Conservation (phyloP, 2,329 filamentous ascomycete species). For the Paracoccidioides brasiliensis region DNA sequence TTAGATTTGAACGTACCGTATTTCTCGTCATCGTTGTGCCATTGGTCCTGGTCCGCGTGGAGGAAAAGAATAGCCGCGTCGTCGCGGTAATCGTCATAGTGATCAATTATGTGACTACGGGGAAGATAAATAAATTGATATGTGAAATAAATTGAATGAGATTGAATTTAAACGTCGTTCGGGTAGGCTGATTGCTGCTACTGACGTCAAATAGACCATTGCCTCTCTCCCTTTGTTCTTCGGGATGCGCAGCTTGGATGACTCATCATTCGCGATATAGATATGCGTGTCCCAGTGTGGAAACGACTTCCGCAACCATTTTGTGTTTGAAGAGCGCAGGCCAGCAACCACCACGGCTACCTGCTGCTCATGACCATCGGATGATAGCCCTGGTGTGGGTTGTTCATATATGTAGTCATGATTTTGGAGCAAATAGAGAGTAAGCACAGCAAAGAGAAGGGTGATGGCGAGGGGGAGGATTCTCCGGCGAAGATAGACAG, state of each 20-base stretch:
- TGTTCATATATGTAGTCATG: not conserved
- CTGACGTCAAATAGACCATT: constrained; percentile 37
- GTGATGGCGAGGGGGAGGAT: not conserved
- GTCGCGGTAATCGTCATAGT: constrained; percentile 34
- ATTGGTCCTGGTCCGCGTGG: constrained; percentile 23
- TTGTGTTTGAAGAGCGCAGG: not conserved
- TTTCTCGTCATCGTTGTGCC: constrained; percentile 4
- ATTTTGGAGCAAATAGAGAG: not conserved
- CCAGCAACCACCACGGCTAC: constrained; percentile 1
- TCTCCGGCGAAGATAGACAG: not conserved
- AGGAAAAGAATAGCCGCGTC: constrained; percentile 33
- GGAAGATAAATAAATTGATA: not conserved
- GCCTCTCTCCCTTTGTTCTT: constrained; percentile 40
- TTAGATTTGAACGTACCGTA: not conserved
- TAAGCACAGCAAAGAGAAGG: not conserved
- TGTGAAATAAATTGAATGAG: not conserved
- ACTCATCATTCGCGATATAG: constrained; percentile 28
- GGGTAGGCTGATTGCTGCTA: not conserved
- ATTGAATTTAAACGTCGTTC: not conserved
- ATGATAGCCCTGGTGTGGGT: not conserved
- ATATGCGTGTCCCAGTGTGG: constrained; percentile 16
- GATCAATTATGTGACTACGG: constrained; percentile 33
- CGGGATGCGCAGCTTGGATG: constrained; percentile 11
- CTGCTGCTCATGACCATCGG: not conserved
- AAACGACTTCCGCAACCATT: not conserved